phyloP scores from a whole-genome alignment of 2,329 filamentous ascomycete genomes.

The Helicocarpus griseus region DNA sequence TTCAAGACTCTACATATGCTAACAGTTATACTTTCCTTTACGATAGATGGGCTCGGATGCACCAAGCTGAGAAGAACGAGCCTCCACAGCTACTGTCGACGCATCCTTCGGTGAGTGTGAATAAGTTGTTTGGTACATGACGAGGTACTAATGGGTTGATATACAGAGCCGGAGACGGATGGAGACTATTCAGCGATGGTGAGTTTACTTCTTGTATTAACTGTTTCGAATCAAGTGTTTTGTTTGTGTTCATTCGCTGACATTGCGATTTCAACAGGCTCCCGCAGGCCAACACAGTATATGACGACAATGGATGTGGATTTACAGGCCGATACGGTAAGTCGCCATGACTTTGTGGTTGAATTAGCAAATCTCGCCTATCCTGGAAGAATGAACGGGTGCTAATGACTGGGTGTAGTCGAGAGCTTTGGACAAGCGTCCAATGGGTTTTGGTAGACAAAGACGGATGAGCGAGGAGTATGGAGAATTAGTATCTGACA shows the following conservation, averaged over 20 bases:
- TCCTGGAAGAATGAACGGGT: too few relatives aligned
- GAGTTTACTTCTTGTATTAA: constrained; percentile 7
- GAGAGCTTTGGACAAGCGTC: constrained; percentile 16
- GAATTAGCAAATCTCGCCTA: too few relatives aligned
- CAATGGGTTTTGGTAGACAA: neutral
- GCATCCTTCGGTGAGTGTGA: constrained; percentile 42
- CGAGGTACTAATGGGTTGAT: constrained; percentile 6
- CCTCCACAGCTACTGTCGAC: constrained; percentile 51
- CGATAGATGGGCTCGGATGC: constrained; percentile 42
- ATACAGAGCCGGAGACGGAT: constrained; percentile 42
- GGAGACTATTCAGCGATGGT: constrained; percentile 46
- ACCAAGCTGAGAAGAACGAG: constrained; percentile 33
- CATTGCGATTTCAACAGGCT: constrained; percentile 23
- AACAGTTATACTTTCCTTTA: neutral
- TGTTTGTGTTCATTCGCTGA: neutral
- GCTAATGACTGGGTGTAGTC: constrained; percentile 12
- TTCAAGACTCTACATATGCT: neutral
- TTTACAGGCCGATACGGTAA: constrained; percentile 21
- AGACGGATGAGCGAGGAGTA: neutral
- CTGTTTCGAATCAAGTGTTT: neutral
- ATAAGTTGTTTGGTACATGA: neutral
- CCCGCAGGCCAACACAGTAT: constrained; percentile 30
- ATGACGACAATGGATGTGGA: constrained; percentile 30
- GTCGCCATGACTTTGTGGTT: constrained; percentile 6
- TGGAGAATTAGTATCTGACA: neutral